phyloP scores from a whole-genome alignment of 805 yeast genomes.

The Pichia paraexigua region DNA sequence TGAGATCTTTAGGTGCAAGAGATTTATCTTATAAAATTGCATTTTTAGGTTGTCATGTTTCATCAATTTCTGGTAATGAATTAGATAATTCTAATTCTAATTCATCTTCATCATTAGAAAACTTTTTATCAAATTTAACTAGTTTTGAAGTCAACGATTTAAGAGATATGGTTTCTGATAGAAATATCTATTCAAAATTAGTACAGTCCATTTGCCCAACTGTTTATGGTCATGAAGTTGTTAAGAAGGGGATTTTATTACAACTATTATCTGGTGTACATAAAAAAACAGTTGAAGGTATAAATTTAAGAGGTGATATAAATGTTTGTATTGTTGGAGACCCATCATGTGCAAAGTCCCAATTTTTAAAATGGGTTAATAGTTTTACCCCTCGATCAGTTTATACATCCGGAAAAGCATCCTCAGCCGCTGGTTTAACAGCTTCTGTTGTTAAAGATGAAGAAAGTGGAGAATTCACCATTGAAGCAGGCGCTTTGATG shows the following conservation, averaged over 20 bases:
- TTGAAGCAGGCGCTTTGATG: constrained; percentile 98
- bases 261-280: constrained; percentile 95
- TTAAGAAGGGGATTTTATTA: constrained; percentile 83
- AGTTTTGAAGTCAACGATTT: constrained; percentile 78
- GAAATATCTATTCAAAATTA: constrained; percentile 72
- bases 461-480: constrained; percentile 93
- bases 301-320: constrained; percentile 91
- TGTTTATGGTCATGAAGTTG: constrained; percentile 90
- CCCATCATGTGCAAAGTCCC: constrained; percentile 96
- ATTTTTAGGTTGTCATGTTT: constrained; percentile 84
- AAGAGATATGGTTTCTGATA: constrained; percentile 84
- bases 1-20: constrained; percentile 85
- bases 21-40: constrained; percentile 90
- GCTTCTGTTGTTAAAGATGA: constrained; percentile 98
- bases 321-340: constrained; percentile 96
- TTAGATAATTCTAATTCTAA: constrained; percentile 19
- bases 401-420: constrained; percentile 96
- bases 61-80: constrained; percentile 42
- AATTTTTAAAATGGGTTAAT: constrained; percentile 87
- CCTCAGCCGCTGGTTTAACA: constrained; percentile 97
- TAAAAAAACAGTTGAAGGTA: constrained; percentile 88
- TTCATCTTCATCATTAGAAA: constrained; percentile 43
- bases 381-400: constrained; percentile 90
- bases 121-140: constrained; percentile 67
- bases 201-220: constrained; percentile 92